Conservation (phyloP, 192 early-diverging fungal genomes). For the Irineochytrium annulatum region DNA sequence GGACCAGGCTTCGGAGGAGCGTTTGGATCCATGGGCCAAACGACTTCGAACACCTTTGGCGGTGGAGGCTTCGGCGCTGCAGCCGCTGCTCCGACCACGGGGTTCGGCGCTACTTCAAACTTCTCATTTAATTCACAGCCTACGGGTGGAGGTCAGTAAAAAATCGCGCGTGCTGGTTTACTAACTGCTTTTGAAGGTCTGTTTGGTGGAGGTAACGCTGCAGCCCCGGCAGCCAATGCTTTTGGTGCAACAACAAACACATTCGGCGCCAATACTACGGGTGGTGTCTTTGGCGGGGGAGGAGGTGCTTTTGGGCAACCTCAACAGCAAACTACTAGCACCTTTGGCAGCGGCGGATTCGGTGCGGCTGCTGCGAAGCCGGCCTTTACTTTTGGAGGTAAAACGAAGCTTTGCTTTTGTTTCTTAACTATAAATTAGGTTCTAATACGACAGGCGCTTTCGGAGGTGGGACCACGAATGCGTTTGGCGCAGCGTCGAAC, state of each 20-base stretch:
- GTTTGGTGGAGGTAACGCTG: constrained; percentile 17
- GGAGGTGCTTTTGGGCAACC: constrained; percentile 21
- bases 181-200: too few relatives aligned
- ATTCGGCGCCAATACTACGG: constrained; percentile 21
- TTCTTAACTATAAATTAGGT: neutral
- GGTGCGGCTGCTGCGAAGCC: constrained; percentile 23
- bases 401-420: neutral
- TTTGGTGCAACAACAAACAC: constrained; percentile 12
- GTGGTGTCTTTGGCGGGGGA: constrained; percentile 8
- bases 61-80: constrained; percentile 30
- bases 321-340: constrained; percentile 7
- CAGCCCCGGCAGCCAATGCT: constrained; percentile 4
- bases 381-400: neutral
- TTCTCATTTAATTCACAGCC: neutral
- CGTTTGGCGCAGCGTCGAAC: constrained; percentile 7
- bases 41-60: neutral
- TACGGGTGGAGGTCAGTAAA: too few relatives aligned
- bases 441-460: neutral
- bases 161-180: too few relatives aligned
- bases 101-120: neutral
- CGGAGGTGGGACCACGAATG: constrained; percentile 1
- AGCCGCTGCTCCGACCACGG: neutral
- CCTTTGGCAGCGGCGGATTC: constrained; percentile 38
- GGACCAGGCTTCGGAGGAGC: constrained; percentile 43
- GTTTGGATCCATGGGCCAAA: constrained; percentile 21